These are phyloP conservation scores for Zea luxurians DNA, from an alignment of 176 grass and related monocot species.

Conservation along the genomic window DNA sequence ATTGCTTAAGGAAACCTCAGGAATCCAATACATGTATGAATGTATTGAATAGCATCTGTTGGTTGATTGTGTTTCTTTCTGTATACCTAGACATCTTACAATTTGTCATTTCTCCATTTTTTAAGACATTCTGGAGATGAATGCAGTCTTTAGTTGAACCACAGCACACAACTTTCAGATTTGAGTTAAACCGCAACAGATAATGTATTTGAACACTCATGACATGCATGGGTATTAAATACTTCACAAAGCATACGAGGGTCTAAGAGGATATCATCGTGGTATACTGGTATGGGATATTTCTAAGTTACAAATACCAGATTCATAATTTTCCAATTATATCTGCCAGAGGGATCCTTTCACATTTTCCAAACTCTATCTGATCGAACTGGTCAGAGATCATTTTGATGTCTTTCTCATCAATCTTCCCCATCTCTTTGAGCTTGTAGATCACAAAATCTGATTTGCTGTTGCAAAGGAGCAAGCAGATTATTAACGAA, in stretches of 20 bases:
- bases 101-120: not conserved
- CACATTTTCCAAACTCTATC: conserved; percentile 46
- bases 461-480: conserved; percentile 64
- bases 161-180: not conserved
- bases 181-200: conserved; percentile 18
- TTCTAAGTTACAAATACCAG: conserved; percentile 3
- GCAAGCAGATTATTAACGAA: conserved; percentile 31
- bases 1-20: conserved; percentile 13
- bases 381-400: conserved; percentile 68
- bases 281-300: conserved; percentile 21
- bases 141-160: not conserved
- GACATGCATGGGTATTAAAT: conserved; percentile 19
- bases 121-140: conserved; percentile 24
- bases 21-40: not conserved
- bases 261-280: conserved; percentile 7
- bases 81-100: conserved; percentile 20
- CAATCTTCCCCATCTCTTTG: conserved; percentile 66
- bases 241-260: conserved; percentile 6
- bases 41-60: not conserved
- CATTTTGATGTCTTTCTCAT: conserved; percentile 52
- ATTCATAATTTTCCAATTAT: conserved; percentile 54
- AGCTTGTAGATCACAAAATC: conserved; percentile 73
- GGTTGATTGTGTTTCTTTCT: not conserved
- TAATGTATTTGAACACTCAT: conserved; percentile 3
- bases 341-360: conserved; percentile 50